Percentiles rank a stretch among this genome's conserved stretches.
Conservation (phyloP, 2,329 filamentous ascomycete species). For the Trichoderma sp. region DNA sequence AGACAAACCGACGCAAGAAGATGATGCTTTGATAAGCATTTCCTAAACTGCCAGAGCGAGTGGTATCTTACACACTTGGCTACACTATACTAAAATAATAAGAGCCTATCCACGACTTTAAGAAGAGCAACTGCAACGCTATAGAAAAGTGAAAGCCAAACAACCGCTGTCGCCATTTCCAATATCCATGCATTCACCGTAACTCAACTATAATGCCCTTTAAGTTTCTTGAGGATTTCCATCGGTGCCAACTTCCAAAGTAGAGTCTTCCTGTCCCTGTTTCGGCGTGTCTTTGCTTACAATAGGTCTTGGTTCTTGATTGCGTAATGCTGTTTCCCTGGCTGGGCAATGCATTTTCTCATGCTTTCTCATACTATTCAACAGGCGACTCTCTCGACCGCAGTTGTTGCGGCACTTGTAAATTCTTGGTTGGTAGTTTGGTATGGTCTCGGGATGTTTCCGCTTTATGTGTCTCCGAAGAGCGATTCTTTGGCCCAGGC, state of each 20-base stretch:
- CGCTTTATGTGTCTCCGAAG: neutral
- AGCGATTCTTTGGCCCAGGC: neutral
- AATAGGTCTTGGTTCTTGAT: no score
- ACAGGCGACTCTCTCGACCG: no score
- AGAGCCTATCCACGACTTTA: no score
- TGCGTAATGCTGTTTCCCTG: no score
- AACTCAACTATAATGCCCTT: neutral
- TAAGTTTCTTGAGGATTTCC: neutral
- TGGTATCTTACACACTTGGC: no score
- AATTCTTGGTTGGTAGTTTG: neutral
- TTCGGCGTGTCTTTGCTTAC: no score
- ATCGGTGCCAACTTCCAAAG: neutral
- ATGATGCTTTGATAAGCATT: no score
- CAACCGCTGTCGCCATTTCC: neutral
- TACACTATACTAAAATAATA: conserved; percentile 34
- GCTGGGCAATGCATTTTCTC: no score
- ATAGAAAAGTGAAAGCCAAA: neutral
- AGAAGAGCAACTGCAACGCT: neutral
- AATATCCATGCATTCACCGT: neutral
- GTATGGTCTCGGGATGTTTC: neutral
- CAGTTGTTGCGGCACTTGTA: neutral
- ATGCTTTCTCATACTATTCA: no score
- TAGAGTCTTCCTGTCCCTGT: neutral
- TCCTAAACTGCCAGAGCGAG: no score
- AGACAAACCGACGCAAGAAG: no score